Base-by-base conservation (phyloP, 768 basidiomycete genomes). In the Mycena haematopus region DNA sequence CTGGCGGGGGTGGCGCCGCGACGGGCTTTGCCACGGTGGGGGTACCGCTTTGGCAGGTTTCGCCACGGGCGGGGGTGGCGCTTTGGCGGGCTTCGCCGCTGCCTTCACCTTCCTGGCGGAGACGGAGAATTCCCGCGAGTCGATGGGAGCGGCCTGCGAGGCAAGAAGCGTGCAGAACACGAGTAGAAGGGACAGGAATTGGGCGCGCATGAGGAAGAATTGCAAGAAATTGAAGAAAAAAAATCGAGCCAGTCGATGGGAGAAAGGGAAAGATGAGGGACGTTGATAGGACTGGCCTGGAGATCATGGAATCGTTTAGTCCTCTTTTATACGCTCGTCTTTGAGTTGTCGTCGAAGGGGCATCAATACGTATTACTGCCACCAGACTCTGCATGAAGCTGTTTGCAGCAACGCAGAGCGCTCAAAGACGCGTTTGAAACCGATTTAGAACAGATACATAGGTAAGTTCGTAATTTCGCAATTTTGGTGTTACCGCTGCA, bases 281-380 rank as follows among this genome's bases (percentile, higher is more conserved):
- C n/a, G n/a, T n/a, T n/a, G n/a, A n/a, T n/a, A n/a, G n/a, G 52
- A 24, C 52, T 42, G 38, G 52, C 52, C 52, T 53, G 38, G 38
- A 36, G 38, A 53, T 53, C 38, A 6, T 42, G 31, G 36, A 36
- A 7, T 14, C 6, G 3, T 36, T 2, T 36, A 11, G 6, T 36
- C 36, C 36, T 36, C 36, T 36, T 11, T 36, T 36, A 36, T 36
- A 36, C 36, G 3, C 13, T 9, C 29, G 4, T 31, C 29, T 5
- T 31, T 31, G 29, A 31, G 4, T 31, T 31, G n/a, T n/a, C n/a
- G n/a, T n/a, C n/a, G n/a, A n/a, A n/a, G n/a, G n/a, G n/a, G n/a
- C n/a, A n/a, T n/a, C n/a, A n/a, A n/a, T n/a, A n/a, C n/a, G n/a
- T n/a, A n/a, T n/a, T n/a, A n/a, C n/a, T n/a, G n/a, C n/a, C n/a